A percentile compares a stretch with the other conserved stretches of the same genome.
Evolutionary conservation across 2,329 filamentous ascomycete species (phyloP).

Genomic region (Epichloe amarillans): DNA sequence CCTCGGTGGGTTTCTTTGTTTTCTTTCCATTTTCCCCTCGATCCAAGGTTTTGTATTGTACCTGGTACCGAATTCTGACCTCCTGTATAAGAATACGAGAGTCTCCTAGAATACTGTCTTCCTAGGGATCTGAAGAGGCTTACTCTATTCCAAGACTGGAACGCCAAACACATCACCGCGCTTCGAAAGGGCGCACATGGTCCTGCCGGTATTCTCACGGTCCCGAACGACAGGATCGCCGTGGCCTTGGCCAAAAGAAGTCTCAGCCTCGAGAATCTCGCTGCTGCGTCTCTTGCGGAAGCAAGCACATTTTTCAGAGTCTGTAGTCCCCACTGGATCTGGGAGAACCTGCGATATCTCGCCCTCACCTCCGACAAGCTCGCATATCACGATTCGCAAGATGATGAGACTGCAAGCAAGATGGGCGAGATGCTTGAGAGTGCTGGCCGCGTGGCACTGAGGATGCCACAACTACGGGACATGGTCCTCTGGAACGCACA

Average conservation of each 20-base stretch:
- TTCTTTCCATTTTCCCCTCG: not conserved
- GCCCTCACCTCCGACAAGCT: not conserved
- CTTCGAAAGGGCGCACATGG: not conserved
- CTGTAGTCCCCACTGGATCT: not conserved
- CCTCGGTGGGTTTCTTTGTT: not conserved
- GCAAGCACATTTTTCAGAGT: not conserved
- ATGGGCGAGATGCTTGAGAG: not conserved
- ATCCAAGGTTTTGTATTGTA: not conserved
- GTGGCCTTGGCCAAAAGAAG: not conserved
- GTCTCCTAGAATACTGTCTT: not conserved
- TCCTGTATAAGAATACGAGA: not conserved
- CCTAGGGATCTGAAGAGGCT: not conserved
- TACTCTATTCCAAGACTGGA: not conserved
- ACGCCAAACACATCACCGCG: not conserved
- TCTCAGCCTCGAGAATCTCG: not conserved
- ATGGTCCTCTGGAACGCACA: not conserved
- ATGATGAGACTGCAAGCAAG: not conserved
- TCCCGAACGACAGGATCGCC: not conserved
- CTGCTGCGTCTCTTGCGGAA: not conserved
- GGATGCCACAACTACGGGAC: not conserved
- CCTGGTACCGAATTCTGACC: too few relatives aligned
- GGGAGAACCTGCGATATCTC: not conserved
- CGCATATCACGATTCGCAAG: not conserved
- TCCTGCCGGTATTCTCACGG: too few relatives aligned
- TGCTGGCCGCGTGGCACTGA: not conserved